Conservation (phyloP, 139 green algal species). For the Protoeuglena noctilucae region DNA sequence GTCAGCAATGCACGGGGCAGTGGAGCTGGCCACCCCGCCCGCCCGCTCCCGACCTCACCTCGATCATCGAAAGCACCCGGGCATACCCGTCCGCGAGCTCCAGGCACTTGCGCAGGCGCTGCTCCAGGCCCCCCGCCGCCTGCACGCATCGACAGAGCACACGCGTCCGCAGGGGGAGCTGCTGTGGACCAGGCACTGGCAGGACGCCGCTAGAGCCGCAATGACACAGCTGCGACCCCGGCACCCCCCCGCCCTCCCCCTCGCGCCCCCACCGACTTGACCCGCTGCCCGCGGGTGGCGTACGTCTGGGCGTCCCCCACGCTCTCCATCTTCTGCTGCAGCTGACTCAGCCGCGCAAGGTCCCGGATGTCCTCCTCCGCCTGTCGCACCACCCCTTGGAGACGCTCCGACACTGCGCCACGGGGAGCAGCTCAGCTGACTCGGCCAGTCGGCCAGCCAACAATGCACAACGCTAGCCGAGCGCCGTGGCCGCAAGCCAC, state of each 20-base stretch:
- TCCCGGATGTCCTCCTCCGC: conserved; percentile 50
- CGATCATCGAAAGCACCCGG: conserved; percentile 59
- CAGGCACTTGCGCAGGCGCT: conserved; percentile 35
- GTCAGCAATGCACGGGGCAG: not conserved
- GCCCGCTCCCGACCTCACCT: conserved; percentile 12
- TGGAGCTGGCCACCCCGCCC: not conserved
- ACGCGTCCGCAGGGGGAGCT: too few species aligned
- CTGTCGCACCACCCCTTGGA: conserved; percentile 28
- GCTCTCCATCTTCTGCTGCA: conserved; percentile 72
- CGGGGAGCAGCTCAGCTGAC: too few species aligned
- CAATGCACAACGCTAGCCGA: too few species aligned
- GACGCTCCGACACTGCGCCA: conserved; percentile 20
- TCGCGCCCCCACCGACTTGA: too few species aligned
- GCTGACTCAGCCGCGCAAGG: conserved; percentile 71
- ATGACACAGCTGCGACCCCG: conserved; percentile 16
- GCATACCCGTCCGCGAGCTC: conserved; percentile 63
- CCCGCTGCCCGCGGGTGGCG: too few species aligned
- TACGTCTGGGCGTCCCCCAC: too few species aligned
- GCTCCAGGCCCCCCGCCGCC: conserved; percentile 46
- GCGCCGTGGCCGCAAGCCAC: too few species aligned
- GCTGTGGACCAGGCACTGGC: too few species aligned
- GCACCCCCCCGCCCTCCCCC: conserved; percentile 16
- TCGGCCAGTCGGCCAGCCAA: too few species aligned
- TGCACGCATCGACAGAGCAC: too few species aligned
- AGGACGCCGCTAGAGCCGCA: too few species aligned